Evolutionary conservation across 1,284 basidiomycete genomes (phyloP).

Genomic region (Malassezia furfur): DNA sequence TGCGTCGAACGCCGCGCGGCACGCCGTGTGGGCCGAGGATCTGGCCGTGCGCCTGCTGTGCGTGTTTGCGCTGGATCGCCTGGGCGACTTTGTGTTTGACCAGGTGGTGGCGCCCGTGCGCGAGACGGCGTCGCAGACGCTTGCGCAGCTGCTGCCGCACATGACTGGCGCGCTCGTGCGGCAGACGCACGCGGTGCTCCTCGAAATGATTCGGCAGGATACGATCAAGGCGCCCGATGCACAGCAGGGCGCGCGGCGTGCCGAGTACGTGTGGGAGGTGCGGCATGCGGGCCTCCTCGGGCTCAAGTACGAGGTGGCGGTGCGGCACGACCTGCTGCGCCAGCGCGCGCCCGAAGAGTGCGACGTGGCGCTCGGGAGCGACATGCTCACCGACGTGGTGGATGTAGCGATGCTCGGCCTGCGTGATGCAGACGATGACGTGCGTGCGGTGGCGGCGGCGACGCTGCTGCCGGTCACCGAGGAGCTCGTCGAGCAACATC

Average conservation of each 20-base stretch:
- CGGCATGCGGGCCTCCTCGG: slow-evolving; percentile 91
- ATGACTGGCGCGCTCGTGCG: slow-evolving; percentile 66
- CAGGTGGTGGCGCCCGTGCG: slow-evolving; percentile 94
- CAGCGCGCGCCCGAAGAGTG: not conserved
- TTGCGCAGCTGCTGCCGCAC: slow-evolving; percentile 77
- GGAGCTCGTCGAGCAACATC: slow-evolving; percentile 67
- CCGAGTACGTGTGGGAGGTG: slow-evolving; percentile 83
- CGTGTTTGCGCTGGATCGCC: slow-evolving; percentile 88
- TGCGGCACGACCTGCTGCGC: slow-evolving; percentile 67
- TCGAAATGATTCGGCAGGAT: slow-evolving; percentile 87
- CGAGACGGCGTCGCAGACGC: slow-evolving; percentile 87
- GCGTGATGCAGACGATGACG: slow-evolving; percentile 86
- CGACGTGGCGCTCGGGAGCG: not conserved
- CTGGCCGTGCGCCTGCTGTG: slow-evolving; percentile 76
- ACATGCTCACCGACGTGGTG: slow-evolving; percentile 30
- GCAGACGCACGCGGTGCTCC: slow-evolving; percentile 70
- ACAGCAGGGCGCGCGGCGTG: slow-evolving; percentile 16
- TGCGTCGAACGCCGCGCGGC: slow-evolving; percentile 45
- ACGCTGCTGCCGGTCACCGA: slow-evolving; percentile 77
- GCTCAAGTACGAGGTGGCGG: slow-evolving; percentile 94
- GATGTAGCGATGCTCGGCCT: slow-evolving; percentile 55
- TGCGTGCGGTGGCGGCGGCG: slow-evolving; percentile 86
- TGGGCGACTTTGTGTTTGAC: slow-evolving; percentile 94
- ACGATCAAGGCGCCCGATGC: slow-evolving; percentile 40
- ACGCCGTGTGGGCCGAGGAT: slow-evolving; percentile 80